phyloP scores from a whole-genome alignment of 768 basidiomycete species.

The Tephrocybe rancida region DNA sequence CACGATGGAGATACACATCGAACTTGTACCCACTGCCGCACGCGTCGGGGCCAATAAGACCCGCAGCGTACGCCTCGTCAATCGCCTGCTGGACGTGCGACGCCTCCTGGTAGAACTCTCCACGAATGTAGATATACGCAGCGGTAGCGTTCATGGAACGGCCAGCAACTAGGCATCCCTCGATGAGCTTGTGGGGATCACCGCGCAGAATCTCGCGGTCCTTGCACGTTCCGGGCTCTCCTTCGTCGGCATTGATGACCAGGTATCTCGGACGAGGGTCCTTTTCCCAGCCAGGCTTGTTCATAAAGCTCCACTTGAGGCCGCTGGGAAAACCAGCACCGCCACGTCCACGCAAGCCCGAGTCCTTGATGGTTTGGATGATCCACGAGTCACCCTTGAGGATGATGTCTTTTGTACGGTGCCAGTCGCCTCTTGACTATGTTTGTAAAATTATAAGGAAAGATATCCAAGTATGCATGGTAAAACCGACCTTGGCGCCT shows the following conservation, averaged over 20 bases:
- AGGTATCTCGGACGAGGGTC: constrained; percentile 95
- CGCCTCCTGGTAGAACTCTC: constrained; percentile 97
- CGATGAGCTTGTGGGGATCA: constrained; percentile 97
- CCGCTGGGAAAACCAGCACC: constrained; percentile 98
- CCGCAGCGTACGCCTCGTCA: constrained; percentile 89
- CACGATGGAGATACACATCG: constrained; percentile 98
- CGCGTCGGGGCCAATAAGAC: constrained; percentile 86
- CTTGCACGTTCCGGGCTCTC: constrained; percentile 98
- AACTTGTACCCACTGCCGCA: constrained; percentile 94
- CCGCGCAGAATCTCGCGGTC: constrained; percentile 98
- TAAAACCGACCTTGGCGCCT: constrained; percentile 74
- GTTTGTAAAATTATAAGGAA: constrained; percentile 2
- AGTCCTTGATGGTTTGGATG: constrained; percentile 94
- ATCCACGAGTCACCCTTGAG: constrained; percentile 97
- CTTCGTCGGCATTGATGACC: constrained; percentile 98
- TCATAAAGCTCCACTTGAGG: constrained; percentile 98
- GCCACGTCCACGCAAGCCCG: constrained; percentile 92
- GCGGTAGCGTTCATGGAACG: constrained; percentile 97
- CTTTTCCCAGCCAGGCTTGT: constrained; percentile 98
- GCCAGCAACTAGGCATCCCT: constrained; percentile 96
- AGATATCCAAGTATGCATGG: neutral
- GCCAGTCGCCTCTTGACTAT: constrained; percentile 96
- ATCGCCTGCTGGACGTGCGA: constrained; percentile 94
- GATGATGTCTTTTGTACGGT: constrained; percentile 94
- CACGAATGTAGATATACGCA: constrained; percentile 99